Conservation (phyloP, 306 rosid species). For the Sophora flavescens region DNA sequence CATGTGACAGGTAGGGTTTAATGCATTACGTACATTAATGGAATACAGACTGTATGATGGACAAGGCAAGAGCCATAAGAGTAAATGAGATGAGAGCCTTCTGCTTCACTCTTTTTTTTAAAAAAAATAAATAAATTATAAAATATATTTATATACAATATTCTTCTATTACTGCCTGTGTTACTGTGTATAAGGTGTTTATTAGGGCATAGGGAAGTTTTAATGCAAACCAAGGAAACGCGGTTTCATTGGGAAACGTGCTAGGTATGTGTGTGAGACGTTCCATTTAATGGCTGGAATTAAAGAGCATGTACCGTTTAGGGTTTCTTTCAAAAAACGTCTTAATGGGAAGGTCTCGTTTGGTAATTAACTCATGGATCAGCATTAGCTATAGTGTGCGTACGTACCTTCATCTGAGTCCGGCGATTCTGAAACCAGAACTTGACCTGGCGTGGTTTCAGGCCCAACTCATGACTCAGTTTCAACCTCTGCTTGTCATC, state of each 20-base stretch:
- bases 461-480: conserved; percentile 81
- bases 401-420: conserved; percentile 88
- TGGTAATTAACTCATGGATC: neutral
- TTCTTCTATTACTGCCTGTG: neutral
- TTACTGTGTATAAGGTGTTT: conserved; percentile 48
- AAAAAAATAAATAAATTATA: no score
- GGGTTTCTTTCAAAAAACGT: conserved; percentile 53
- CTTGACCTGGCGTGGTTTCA: conserved; percentile 96
- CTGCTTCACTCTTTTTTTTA: neutral
- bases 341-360: conserved; percentile 8
- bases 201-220: conserved; percentile 49
- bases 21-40: conserved; percentile 67
- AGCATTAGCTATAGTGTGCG: neutral
- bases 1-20: conserved; percentile 74
- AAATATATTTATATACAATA: no score
- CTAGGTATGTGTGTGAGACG: neutral
- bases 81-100: conserved; percentile 29
- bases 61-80: conserved; percentile 36
- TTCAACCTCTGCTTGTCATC: conserved; percentile 93
- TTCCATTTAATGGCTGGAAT: conserved; percentile 40
- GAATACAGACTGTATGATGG: conserved; percentile 68
- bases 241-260: conserved; percentile 71
- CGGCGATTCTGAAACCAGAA: conserved; percentile 99
- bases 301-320: conserved; percentile 39
- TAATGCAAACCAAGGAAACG: conserved; percentile 50